A percentile compares a stretch with the other conserved stretches of the same genome.
These are phyloP conservation scores for Penicillium mononematosum DNA, from an alignment of 495 filamentous ascomycete genomes.

Conservation along the genomic window DNA sequence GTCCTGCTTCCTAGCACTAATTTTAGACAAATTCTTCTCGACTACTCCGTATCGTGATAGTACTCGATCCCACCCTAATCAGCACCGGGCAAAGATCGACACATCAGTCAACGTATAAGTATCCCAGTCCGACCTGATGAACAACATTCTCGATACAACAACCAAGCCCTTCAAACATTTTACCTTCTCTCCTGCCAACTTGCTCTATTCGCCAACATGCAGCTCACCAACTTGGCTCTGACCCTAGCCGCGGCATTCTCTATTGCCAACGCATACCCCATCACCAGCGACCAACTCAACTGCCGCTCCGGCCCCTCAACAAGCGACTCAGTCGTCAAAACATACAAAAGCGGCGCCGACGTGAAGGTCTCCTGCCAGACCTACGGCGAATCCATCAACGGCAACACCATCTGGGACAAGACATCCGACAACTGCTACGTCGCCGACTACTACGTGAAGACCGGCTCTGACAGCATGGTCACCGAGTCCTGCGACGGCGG, in stretches of 20 bases:
- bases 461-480: conserved; percentile 17
- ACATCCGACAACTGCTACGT: conserved; percentile 19
- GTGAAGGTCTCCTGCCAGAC: conserved; percentile 19
- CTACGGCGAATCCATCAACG: conserved; percentile 13
- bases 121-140: background rate
- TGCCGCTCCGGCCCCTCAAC: conserved; percentile 18
- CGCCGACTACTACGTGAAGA: conserved; percentile 21
- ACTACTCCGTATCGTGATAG: no score
- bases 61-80: no score
- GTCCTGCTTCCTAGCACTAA: background rate
- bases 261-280: conserved; percentile 16
- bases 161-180: background rate
- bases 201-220: conserved; percentile 5
- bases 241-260: conserved; percentile 16
- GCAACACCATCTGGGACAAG: conserved; percentile 20
- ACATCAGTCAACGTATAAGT: conserved; percentile 11
- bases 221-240: conserved; percentile 17
- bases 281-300: conserved; percentile 9
- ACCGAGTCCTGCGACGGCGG: conserved; percentile 13
- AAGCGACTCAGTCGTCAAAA: conserved; percentile 9
- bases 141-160: conserved; percentile 7
- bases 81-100: conserved; percentile 11
- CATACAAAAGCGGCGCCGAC: conserved; percentile 11
- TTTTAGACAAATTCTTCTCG: conserved; percentile 1
- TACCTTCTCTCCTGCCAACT: background rate